phyloP scores from a whole-genome alignment of 768 basidiomycete species.

The Mycena kentingensis region DNA sequence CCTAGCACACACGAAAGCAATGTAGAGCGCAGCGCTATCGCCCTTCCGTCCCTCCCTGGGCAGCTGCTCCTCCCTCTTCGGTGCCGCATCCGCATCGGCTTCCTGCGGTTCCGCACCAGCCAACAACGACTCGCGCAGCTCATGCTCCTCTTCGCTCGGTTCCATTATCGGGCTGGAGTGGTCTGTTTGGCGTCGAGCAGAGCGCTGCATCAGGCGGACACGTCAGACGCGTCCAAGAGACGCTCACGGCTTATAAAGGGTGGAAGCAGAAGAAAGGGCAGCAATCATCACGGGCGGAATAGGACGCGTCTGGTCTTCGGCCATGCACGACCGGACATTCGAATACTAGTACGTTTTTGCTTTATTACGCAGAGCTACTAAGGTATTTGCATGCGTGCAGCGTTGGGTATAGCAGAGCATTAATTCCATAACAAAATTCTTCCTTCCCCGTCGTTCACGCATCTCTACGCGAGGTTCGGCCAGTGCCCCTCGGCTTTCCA shows the following conservation, averaged over 20 bases:
- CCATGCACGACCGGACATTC: too few relatives aligned
- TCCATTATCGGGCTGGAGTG: conserved; percentile 12
- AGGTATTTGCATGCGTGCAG: too few relatives aligned
- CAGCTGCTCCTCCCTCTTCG: conserved; percentile 35
- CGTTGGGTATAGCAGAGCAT: conserved; percentile 3
- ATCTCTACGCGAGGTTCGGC: conserved; percentile 40
- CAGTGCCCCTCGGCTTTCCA: conserved; percentile 74
- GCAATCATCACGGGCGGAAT: not conserved
- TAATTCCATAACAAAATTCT: not conserved
- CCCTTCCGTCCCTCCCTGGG: conserved; percentile 42
- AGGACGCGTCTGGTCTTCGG: too few relatives aligned
- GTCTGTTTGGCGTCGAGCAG: not conserved
- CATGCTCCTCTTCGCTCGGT: conserved; percentile 27
- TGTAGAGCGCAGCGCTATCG: conserved; percentile 38
- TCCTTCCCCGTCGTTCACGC: conserved; percentile 2
- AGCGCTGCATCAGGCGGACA: conserved; percentile 7
- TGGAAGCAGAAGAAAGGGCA: too few relatives aligned
- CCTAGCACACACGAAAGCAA: not conserved
- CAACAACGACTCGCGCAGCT: conserved; percentile 32
- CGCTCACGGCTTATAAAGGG: too few relatives aligned
- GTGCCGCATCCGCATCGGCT: conserved; percentile 18
- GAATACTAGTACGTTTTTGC: too few relatives aligned
- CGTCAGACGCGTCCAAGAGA: conserved; percentile 4
- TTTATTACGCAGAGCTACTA: too few relatives aligned
- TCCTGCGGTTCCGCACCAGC: conserved; percentile 22